Evolutionary conservation across 2,329 filamentous ascomycete species (phyloP).

Genomic region (Neoascochyta sp.): DNA sequence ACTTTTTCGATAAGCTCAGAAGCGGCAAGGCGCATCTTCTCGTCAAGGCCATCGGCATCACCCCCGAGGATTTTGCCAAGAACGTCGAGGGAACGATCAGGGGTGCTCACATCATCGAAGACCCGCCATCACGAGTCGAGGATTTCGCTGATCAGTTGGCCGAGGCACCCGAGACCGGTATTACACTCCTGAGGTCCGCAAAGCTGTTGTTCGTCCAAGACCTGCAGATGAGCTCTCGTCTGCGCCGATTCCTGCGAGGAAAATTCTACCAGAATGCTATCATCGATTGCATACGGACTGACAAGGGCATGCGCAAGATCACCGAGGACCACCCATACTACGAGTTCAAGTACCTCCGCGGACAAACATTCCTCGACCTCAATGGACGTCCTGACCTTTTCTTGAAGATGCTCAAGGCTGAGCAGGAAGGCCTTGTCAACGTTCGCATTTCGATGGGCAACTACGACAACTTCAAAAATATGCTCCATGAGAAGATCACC

Average conservation of each 20-base stretch:
- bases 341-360: conserved; percentile 93
- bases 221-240: conserved; percentile 77
- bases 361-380: conserved; percentile 79
- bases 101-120: conserved; percentile 65
- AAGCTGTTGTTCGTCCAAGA: conserved; percentile 90
- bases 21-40: conserved; percentile 75
- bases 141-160: conserved; percentile 77
- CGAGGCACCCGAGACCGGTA: conserved; percentile 54
- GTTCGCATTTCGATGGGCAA: conserved; percentile 76
- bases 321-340: conserved; percentile 95
- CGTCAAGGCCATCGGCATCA: conserved; percentile 86
- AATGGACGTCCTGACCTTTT: conserved; percentile 83
- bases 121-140: conserved; percentile 73
- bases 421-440: conserved; percentile 87
- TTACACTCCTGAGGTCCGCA: conserved; percentile 72
- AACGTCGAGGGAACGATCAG: conserved; percentile 77
- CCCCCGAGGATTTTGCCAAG: conserved; percentile 80
- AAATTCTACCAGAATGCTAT: conserved; percentile 80
- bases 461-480: conserved; percentile 69
- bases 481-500: conserved; percentile 77
- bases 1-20: conserved; percentile 78
- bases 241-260: conserved; percentile 81
- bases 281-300: conserved; percentile 84
- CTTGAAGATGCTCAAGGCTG: conserved; percentile 94
- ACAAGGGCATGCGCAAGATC: conserved; percentile 90